phyloP scores from a whole-genome alignment of 2,329 filamentous ascomycete species.

The Paraphoma chrysanthemicola region DNA sequence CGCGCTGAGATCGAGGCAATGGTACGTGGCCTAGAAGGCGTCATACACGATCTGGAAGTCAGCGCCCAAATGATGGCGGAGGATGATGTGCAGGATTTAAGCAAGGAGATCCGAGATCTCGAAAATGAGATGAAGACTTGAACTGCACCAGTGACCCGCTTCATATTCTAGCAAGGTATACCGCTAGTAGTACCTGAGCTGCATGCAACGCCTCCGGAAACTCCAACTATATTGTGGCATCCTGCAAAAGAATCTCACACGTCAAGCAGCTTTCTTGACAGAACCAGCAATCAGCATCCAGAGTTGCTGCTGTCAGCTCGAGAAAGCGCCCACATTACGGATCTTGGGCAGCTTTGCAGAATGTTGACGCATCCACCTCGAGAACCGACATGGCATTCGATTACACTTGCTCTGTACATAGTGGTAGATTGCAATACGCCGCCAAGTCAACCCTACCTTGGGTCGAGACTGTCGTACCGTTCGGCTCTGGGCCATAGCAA shows the following conservation, averaged over 20 bases:
- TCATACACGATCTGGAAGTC: constrained; percentile 64
- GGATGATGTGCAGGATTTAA: constrained; percentile 45
- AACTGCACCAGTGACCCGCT: neutral
- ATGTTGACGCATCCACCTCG: neutral
- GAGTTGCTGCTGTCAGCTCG: neutral
- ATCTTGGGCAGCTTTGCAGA: constrained; percentile 3
- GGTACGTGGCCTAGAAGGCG: constrained; percentile 61
- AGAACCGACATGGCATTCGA: too few species aligned
- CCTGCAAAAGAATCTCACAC: neutral
- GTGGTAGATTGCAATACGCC: too few species aligned
- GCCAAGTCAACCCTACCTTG: neutral
- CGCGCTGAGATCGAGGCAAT: constrained; percentile 64
- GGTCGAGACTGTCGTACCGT: neutral
- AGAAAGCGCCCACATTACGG: neutral
- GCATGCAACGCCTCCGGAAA: too few species aligned
- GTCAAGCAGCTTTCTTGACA: neutral
- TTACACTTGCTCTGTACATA: too few species aligned
- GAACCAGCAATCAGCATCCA: neutral
- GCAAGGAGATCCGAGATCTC: constrained; percentile 42
- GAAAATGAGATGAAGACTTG: constrained; percentile 46
- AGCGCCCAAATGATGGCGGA: constrained; percentile 51
- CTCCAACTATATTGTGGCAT: too few species aligned
- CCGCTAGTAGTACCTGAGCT: neutral
- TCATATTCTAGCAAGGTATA: neutral
- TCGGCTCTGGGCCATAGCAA: neutral